A percentile compares a stretch with the other conserved stretches of the same genome.
phyloP scores from a whole-genome alignment of 2,329 filamentous ascomycete species.

The Dothideomycetidae sp. region DNA sequence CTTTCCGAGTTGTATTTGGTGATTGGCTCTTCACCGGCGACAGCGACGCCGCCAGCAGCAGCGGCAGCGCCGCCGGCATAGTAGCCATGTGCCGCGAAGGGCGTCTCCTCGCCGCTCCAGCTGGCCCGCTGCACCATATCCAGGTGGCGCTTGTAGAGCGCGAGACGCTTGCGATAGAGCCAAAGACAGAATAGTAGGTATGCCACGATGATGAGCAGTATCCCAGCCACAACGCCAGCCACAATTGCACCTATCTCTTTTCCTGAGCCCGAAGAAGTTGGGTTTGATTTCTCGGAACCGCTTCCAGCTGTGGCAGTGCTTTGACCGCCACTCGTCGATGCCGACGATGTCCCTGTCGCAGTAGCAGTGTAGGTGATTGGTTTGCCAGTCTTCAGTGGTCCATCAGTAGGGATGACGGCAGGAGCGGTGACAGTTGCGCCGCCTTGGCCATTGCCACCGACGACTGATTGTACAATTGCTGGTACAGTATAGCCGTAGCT shows the following conservation, averaged over 20 bases:
- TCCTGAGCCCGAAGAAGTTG: conserved; percentile 19
- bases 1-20: conserved; percentile 2
- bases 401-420: conserved; percentile 46
- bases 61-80: conserved; percentile 11
- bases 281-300: conserved; percentile 31
- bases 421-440: conserved; percentile 57
- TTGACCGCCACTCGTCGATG: conserved; percentile 31
- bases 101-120: conserved; percentile 26
- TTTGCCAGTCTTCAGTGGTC: conserved; percentile 56
- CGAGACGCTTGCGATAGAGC: conserved; percentile 57
- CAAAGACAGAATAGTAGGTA: conserved; percentile 60
- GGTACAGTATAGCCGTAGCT: conserved; percentile 57
- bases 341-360: conserved; percentile 17
- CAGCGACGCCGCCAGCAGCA: conserved; percentile 11
- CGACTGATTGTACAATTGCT: conserved; percentile 44
- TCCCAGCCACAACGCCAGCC: conserved; percentile 49
- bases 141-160: conserved; percentile 55
- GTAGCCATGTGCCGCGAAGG: conserved; percentile 18
- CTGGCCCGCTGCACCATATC: conserved; percentile 47
- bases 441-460: conserved; percentile 53
- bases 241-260: conserved; percentile 42
- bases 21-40: conserved; percentile 4
- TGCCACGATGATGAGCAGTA: conserved; percentile 44
- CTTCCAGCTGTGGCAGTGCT: conserved; percentile 30
- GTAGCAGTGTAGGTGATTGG: conserved; percentile 56